A percentile compares a stretch with the other conserved stretches of the same genome.
Evolutionary conservation across 345 rosid genomes (phyloP).

Genomic region (Citrus cavaleriei): DNA sequence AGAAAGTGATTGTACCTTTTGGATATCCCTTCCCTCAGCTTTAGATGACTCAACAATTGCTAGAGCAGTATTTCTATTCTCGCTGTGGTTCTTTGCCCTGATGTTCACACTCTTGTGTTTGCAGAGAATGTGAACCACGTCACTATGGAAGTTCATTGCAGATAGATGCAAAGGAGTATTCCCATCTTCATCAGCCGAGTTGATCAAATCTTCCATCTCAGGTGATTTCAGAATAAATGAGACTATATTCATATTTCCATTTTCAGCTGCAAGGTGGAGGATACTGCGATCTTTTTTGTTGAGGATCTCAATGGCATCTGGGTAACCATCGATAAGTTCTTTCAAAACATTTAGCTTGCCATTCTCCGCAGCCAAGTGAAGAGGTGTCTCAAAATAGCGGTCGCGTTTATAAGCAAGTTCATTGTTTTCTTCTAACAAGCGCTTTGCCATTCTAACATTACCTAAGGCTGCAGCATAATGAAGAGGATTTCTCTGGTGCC

Average conservation of each 20-base stretch:
- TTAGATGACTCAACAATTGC: not conserved
- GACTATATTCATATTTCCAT: not conserved
- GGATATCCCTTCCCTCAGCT: not conserved
- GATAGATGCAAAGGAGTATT: slow-evolving; percentile 2
- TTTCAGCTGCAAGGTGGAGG: not conserved
- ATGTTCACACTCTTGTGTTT: not conserved
- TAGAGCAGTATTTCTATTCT: not conserved
- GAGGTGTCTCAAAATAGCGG: not conserved
- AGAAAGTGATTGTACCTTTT: not conserved
- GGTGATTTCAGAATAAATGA: not conserved
- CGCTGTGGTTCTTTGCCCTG: not conserved
- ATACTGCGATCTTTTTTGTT: not conserved
- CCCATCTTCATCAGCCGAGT: not conserved
- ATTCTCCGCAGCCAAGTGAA: not conserved
- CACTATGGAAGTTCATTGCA: not conserved
- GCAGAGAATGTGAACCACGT: not conserved
- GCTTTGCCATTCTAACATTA: not conserved
- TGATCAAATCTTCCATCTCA: slow-evolving; percentile 1
- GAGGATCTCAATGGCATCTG: not conserved
- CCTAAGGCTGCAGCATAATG: not conserved
- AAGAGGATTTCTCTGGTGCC: not conserved
- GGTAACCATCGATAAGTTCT: not conserved
- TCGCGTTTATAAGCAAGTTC: not conserved
- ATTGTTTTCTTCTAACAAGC: not conserved
- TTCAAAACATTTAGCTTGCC: not conserved